These are phyloP conservation scores for Colletotrichum neosansevieriae DNA, from an alignment of 2,329 filamentous ascomycete species.

Conservation along the genomic window DNA sequence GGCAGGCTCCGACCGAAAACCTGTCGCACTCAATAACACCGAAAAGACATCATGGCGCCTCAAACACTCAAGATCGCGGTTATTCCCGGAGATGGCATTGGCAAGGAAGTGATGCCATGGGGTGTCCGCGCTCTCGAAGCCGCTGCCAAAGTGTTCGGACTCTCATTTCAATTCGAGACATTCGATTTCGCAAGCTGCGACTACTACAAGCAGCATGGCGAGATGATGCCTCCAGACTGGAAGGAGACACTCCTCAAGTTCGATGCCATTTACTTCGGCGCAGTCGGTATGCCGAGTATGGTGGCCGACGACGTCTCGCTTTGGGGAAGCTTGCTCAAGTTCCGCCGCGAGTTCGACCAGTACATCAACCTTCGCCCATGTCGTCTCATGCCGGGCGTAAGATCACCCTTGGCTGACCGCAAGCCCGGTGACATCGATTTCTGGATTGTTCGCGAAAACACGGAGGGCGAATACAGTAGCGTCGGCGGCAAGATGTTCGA, in stretches of 20 bases:
- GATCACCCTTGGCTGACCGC: slow-evolving; percentile 67
- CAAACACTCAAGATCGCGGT: slow-evolving; percentile 61
- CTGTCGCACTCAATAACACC: neutral
- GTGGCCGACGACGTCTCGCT: slow-evolving; percentile 76
- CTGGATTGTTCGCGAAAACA: slow-evolving; percentile 76
- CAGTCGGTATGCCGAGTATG: slow-evolving; percentile 68
- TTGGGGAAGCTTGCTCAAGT: slow-evolving; percentile 73
- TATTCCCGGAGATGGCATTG: slow-evolving; percentile 78
- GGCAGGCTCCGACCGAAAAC: too few relatives aligned
- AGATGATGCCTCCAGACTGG: slow-evolving; percentile 55
- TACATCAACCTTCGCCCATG: slow-evolving; percentile 76
- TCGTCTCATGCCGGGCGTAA: slow-evolving; percentile 69
- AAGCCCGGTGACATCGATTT: slow-evolving; percentile 69
- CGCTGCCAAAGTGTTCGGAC: slow-evolving; percentile 57
- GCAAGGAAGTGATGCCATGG: slow-evolving; percentile 70
- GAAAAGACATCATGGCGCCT: slow-evolving; percentile 10
- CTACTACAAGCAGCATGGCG: slow-evolving; percentile 58
- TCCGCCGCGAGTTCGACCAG: slow-evolving; percentile 73
- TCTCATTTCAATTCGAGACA: slow-evolving; percentile 69
- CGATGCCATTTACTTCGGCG: slow-evolving; percentile 74
- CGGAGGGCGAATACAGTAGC: slow-evolving; percentile 74
- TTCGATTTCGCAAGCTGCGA: slow-evolving; percentile 76
- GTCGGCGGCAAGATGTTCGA: slow-evolving; percentile 72
- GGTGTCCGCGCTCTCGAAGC: slow-evolving; percentile 50
- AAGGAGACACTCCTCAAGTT: slow-evolving; percentile 51